These are phyloP conservation scores for Rhizoclosmatium sp. DNA, from an alignment of 192 early-diverging fungal genomes.

Conservation along the genomic window DNA sequence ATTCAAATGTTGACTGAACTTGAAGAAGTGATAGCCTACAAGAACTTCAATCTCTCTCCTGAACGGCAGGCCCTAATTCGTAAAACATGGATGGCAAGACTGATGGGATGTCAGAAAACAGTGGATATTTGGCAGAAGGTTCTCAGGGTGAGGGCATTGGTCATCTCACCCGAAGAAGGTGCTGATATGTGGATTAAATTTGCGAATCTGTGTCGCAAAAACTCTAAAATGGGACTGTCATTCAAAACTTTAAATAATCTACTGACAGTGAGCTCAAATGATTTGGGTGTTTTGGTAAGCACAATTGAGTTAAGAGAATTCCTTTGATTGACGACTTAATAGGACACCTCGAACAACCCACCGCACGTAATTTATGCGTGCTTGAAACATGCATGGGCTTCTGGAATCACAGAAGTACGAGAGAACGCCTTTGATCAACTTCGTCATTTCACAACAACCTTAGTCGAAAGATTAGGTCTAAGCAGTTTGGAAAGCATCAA, in stretches of 20 bases:
- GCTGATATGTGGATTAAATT: slow-evolving; percentile 89
- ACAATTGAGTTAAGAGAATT: background rate
- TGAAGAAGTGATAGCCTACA: slow-evolving; percentile 86
- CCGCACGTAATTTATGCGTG: slow-evolving; percentile 80
- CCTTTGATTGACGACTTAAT: background rate
- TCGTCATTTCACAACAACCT: slow-evolving; percentile 68
- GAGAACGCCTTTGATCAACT: slow-evolving; percentile 68
- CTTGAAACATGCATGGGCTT: slow-evolving; percentile 82
- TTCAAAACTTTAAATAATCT: slow-evolving; percentile 72
- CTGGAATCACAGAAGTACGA: slow-evolving; percentile 42
- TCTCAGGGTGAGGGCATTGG: slow-evolving; percentile 80
- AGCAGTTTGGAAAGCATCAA: slow-evolving; percentile 5
- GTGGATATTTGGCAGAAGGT: slow-evolving; percentile 89
- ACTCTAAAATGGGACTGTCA: slow-evolving; percentile 73
- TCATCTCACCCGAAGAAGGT: slow-evolving; percentile 79
- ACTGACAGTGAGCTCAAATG: slow-evolving; percentile 56
- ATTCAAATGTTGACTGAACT: slow-evolving; percentile 82
- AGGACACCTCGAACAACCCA: slow-evolving; percentile 36
- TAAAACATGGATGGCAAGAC: slow-evolving; percentile 75
- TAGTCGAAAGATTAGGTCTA: slow-evolving; percentile 51
- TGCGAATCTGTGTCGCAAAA: slow-evolving; percentile 84
- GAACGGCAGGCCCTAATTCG: slow-evolving; percentile 69
- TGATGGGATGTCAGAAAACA: slow-evolving; percentile 72
- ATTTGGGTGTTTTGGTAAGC: slow-evolving; percentile 33
- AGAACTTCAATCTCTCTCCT: slow-evolving; percentile 68